Evolutionary conservation across 139 green algal genomes (phyloP).

Genomic region (Tetraselmis chui): DNA sequence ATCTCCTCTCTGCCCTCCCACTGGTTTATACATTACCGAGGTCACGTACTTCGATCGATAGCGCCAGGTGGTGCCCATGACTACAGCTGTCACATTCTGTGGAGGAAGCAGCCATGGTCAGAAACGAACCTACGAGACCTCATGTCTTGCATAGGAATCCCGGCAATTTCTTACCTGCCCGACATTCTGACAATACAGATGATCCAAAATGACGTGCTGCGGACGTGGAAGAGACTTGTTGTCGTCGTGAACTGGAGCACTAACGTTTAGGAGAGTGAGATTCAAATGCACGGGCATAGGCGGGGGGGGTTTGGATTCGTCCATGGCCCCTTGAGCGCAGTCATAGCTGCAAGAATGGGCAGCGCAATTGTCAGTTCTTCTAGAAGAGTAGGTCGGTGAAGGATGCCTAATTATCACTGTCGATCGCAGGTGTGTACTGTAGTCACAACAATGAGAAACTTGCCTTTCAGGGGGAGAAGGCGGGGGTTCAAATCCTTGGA

Average conservation of each 20-base stretch:
- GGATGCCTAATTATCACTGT: not conserved
- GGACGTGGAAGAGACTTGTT: constrained; percentile 2
- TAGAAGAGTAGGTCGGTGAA: not conserved
- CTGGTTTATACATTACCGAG: constrained; percentile 4
- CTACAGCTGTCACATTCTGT: not conserved
- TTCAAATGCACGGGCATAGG: constrained; percentile 9
- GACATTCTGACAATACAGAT: not conserved
- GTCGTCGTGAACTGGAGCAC: not conserved
- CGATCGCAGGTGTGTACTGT: not conserved
- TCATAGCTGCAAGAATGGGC: not conserved
- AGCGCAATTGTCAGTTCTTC: not conserved
- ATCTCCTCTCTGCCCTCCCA: not conserved
- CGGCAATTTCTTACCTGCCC: not conserved
- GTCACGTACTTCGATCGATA: constrained; percentile 14
- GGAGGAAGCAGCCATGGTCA: not conserved
- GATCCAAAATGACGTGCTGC: constrained; percentile 12
- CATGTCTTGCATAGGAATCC: not conserved
- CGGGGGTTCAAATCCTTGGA: constrained; percentile 1
- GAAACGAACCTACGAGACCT: not conserved
- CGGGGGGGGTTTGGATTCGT: constrained; percentile 2
- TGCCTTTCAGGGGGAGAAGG: not conserved
- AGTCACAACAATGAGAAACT: not conserved
- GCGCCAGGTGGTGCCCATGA: constrained; percentile 2
- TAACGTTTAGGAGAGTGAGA: constrained; percentile 7
- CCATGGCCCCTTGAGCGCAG: not conserved